phyloP scores from a whole-genome alignment of 257 asterid species.

The Ilex aquifolium region DNA sequence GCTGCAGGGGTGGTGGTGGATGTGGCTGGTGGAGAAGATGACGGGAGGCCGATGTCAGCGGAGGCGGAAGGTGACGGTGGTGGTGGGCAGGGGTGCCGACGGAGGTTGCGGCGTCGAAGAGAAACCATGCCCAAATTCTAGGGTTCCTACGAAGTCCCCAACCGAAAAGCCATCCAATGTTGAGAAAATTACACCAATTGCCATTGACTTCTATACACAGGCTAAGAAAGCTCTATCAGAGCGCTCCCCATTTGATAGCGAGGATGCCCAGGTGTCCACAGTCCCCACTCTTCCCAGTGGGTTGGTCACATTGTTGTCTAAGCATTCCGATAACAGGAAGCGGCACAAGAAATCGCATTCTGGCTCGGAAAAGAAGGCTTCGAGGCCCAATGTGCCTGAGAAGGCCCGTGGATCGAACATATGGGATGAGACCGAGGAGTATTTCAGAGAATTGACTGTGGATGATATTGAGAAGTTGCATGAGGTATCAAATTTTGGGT shows the following conservation, averaged over 20 bases:
- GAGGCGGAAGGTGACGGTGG: constrained; percentile 50
- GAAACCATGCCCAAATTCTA: constrained; percentile 39
- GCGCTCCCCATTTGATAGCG: constrained; percentile 70
- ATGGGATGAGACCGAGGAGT: constrained; percentile 79
- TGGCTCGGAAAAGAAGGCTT: constrained; percentile 53
- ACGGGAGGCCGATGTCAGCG: constrained; percentile 59
- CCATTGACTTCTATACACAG: constrained; percentile 57
- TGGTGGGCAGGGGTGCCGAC: constrained; percentile 43
- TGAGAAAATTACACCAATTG: constrained; percentile 39
- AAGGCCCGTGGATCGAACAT: constrained; percentile 40
- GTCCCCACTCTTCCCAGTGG: constrained; percentile 55
- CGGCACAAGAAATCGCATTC: constrained; percentile 71
- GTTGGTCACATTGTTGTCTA: constrained; percentile 47
- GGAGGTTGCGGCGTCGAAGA: constrained; percentile 31
- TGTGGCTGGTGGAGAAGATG: constrained; percentile 48
- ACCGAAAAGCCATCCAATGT: constrained; percentile 52
- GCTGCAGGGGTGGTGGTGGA: constrained; percentile 39
- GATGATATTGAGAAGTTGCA: constrained; percentile 64
- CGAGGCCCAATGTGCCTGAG: constrained; percentile 22
- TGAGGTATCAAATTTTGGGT: constrained; percentile 28
- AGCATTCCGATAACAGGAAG: constrained; percentile 68
- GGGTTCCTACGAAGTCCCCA: constrained; percentile 13
- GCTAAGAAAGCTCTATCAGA: constrained; percentile 69
- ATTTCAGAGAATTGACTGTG: constrained; percentile 56
- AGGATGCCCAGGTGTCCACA: constrained; percentile 32